Percentiles rank a stretch among this genome's conserved stretches.
Evolutionary conservation across 495 filamentous ascomycete species (phyloP).

Genomic region (Chaetomidium leptoderma): DNA sequence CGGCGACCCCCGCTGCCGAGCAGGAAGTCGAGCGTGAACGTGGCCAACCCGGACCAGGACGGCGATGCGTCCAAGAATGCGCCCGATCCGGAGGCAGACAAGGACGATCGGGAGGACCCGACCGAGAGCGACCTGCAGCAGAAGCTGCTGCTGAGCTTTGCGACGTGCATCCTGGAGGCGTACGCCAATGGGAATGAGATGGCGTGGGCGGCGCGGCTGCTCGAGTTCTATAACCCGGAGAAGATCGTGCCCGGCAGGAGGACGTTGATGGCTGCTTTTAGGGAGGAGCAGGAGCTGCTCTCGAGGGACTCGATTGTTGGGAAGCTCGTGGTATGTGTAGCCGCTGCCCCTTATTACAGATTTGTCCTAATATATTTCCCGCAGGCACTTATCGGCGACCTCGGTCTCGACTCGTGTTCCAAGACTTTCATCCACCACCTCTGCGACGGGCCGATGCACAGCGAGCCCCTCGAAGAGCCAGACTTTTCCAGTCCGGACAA

Average conservation of each 20-base stretch:
- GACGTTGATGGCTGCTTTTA: constrained; percentile 59
- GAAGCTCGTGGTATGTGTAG: constrained; percentile 62
- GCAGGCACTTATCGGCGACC: constrained; percentile 68
- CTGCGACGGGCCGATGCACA: constrained; percentile 29
- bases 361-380: neutral
- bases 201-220: constrained; percentile 72
- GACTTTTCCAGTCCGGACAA: constrained; percentile 51
- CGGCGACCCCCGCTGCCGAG: constrained; percentile 72
- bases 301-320: constrained; percentile 68
- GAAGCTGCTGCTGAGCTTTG: constrained; percentile 76
- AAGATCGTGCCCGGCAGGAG: constrained; percentile 51
- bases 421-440: constrained; percentile 31
- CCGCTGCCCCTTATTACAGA: neutral
- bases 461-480: constrained; percentile 36
- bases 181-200: constrained; percentile 63
- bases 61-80: constrained; percentile 52
- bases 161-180: constrained; percentile 77
- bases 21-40: constrained; percentile 58
- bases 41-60: constrained; percentile 44
- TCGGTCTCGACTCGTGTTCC: constrained; percentile 45
- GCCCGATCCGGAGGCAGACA: constrained; percentile 77
- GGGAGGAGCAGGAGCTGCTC: constrained; percentile 56
- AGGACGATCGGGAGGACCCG: constrained; percentile 46
- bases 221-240: constrained; percentile 65
- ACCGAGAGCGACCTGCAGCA: constrained; percentile 59